A percentile compares a stretch with the other conserved stretches of the same genome.
Conservation (phyloP, 352 stramenopile genomes). For the Pythium aquatile region DNA sequence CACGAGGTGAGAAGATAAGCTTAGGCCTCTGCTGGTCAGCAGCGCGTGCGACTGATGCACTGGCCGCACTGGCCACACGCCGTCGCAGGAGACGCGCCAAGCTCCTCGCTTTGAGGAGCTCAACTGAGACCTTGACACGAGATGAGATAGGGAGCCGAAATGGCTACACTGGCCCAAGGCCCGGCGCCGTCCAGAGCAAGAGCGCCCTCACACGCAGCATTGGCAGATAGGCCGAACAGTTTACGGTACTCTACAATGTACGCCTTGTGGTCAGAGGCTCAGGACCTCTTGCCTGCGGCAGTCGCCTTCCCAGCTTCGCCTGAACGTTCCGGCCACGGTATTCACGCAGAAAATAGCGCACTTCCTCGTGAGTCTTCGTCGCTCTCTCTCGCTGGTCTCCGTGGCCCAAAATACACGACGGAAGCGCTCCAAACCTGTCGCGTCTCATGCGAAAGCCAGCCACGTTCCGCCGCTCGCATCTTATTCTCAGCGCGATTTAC, state of each 20-base stretch:
- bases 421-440: not conserved
- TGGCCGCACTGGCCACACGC: not conserved
- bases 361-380: not conserved
- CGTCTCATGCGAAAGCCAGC: not conserved
- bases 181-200: too few species aligned
- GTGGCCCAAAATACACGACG: not conserved
- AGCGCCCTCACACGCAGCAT: not conserved
- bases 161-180: not conserved
- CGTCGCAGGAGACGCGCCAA: not conserved
- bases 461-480: slow-evolving; percentile 9
- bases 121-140: slow-evolving; percentile 1
- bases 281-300: not conserved
- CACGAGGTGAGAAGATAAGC: not conserved
- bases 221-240: not conserved
- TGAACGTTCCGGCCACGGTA: slow-evolving; percentile 17
- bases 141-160: slow-evolving; percentile 4
- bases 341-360: slow-evolving; percentile 15
- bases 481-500: slow-evolving; percentile 8
- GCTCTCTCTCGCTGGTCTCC: not conserved
- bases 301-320: not conserved
- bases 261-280: slow-evolving; percentile 1
- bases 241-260: not conserved
- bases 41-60: not conserved
- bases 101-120: not conserved
- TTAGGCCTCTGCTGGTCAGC: not conserved